phyloP scores from a whole-genome alignment of 352 stramenopile genomes.

The Globisporangium canariense region DNA sequence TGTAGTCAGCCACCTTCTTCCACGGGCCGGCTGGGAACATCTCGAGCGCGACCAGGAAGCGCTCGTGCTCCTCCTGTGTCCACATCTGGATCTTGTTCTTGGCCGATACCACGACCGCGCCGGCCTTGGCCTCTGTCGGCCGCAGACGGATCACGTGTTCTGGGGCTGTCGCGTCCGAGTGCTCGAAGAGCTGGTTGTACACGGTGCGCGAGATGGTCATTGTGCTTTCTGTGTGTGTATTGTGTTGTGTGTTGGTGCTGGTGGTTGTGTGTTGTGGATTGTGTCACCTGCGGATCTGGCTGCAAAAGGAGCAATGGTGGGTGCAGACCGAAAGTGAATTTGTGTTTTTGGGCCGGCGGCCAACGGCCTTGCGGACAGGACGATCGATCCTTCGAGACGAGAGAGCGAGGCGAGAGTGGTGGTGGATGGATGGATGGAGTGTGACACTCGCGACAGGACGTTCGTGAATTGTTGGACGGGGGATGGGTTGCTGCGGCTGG shows the following conservation, averaged over 20 bases:
- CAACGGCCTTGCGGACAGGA: neutral
- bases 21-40: conserved; percentile 82
- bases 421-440: conserved; percentile 3
- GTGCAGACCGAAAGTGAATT: neutral
- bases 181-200: conserved; percentile 84
- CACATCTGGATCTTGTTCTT: conserved; percentile 87
- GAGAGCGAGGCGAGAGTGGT: conserved; percentile 3
- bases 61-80: conserved; percentile 84
- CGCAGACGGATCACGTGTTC: conserved; percentile 71
- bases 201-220: conserved; percentile 85
- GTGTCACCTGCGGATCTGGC: neutral
- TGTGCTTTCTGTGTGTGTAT: neutral
- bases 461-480: neutral
- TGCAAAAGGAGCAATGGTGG: conserved; percentile 19
- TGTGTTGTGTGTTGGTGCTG: neutral
- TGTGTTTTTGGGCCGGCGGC: neutral
- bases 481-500: neutral
- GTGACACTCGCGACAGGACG: conserved; percentile 14
- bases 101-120: conserved; percentile 69
- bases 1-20: conserved; percentile 84
- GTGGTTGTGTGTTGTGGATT: neutral
- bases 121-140: conserved; percentile 75
- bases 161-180: conserved; percentile 28
- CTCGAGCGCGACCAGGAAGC: conserved; percentile 79
- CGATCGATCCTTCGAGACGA: conserved; percentile 11